Conservation (phyloP, 2,329 filamentous ascomycete species). For the Clonostachys rhizophaga region DNA sequence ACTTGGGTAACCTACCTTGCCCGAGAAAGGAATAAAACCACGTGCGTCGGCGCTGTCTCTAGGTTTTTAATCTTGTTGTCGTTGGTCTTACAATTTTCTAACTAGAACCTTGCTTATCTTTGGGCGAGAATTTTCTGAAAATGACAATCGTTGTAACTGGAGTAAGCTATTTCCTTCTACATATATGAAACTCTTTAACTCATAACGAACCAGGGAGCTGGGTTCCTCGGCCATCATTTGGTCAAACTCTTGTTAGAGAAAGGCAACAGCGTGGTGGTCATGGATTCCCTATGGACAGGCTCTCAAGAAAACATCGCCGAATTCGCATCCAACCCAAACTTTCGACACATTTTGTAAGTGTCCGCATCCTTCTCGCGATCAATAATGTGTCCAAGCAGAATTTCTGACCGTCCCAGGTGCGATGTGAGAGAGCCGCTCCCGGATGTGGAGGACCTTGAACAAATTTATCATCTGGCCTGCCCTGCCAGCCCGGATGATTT, state of each 20-base stretch:
- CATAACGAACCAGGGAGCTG: conserved; percentile 3
- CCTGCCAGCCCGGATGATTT: conserved; percentile 7
- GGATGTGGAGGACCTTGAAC: conserved; percentile 1
- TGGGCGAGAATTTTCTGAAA: too few species aligned
- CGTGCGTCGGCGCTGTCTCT: too few species aligned
- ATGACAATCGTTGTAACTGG: conserved; percentile 4
- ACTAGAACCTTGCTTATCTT: too few species aligned
- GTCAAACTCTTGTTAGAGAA: conserved; percentile 3
- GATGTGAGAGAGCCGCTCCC: conserved; percentile 4
- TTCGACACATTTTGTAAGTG: conserved; percentile 2
- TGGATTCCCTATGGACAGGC: conserved; percentile 8
- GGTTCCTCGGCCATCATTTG: conserved; percentile 7
- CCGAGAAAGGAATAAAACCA: too few species aligned
- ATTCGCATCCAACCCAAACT: conserved; percentile 1
- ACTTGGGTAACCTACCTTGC: too few species aligned
- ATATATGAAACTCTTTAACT: background rate
- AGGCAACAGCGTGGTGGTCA: conserved; percentile 2
- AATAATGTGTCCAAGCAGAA: background rate
- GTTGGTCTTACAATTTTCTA: too few species aligned
- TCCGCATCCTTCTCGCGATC: background rate
- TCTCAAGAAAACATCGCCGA: conserved; percentile 2
- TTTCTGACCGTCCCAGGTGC: conserved; percentile 1
- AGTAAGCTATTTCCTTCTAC: background rate
- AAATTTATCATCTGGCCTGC: conserved; percentile 8
- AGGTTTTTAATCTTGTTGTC: too few species aligned